Conservation (phyloP, 257 asterid species). For the Voacanga thouarsii region DNA sequence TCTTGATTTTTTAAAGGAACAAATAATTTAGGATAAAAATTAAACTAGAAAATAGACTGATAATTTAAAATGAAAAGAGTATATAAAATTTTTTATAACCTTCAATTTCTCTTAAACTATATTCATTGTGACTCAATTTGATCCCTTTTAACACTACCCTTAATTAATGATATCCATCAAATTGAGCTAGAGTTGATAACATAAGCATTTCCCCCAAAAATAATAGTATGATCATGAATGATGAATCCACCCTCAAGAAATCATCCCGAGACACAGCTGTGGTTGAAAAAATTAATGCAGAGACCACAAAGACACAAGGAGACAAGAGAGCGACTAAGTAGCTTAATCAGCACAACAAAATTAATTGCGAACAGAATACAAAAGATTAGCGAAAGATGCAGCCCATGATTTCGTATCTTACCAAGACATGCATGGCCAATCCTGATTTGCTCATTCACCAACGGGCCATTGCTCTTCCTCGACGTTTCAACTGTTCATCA, state of each 20-base stretch:
- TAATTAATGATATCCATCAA: not conserved
- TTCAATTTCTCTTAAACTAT: no score
- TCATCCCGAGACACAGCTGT: not conserved
- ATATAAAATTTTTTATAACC: no score
- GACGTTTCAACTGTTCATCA: constrained; percentile 14
- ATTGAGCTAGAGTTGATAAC: not conserved
- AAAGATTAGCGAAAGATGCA: not conserved
- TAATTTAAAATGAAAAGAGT: no score
- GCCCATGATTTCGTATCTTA: constrained; percentile 15
- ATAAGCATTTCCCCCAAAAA: not conserved
- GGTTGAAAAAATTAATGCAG: not conserved
- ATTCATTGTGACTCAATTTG: no score
- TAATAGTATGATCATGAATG: not conserved
- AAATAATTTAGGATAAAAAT: no score
- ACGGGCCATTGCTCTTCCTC: not conserved
- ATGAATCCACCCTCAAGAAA: not conserved
- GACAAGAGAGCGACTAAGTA: not conserved
- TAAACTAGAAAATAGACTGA: no score
- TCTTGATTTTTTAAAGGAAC: no score
- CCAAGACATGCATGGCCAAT: constrained; percentile 23
- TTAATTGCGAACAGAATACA: not conserved
- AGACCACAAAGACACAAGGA: not conserved
- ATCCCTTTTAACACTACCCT: no score
- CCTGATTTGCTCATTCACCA: constrained; percentile 14
- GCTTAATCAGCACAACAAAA: not conserved